Base-by-base conservation (phyloP, 768 basidiomycete genomes). In the Tricholoma terreum region DNA sequence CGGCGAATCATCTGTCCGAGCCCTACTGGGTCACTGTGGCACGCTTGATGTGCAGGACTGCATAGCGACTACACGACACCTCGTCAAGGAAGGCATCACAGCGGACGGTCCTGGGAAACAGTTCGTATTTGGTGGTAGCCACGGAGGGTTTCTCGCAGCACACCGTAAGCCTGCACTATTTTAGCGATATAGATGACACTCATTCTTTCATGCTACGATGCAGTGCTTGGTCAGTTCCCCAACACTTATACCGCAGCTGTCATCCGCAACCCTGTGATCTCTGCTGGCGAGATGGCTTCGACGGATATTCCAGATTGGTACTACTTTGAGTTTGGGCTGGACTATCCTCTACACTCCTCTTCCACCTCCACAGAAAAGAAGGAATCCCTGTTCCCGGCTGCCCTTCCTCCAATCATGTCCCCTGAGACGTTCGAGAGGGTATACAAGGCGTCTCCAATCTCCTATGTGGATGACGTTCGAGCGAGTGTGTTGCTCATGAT, bases 231-330 rank as follows among this genome's bases (percentile, higher is more conserved):
- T 0, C 82, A 82, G 57, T 79, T 77, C 61, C 87, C 88, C 0
- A 75, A 80, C 15, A 67, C 82, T 34, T 90, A 86, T 66, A 79
- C 77, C 10, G 87, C 85, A 0, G 83, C 83, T 0, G 80, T 82
- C 22, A 65, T 89, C 48, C 80, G 85, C 40, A 91, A 90, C 63
- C 87, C 89, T 0, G 89, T 90, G 54, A 84, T 84, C 38, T 83
- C 84, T 3, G 75, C 74, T 0, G 84, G 84, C 11, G 83, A 85
- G 46, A 69, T 84, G 27, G 69, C 80, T 0, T 72, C 72, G 0
- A 81, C 80, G 1, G 89, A 90, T 58, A 89, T 91, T 40, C 80
- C 85, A 7, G 88, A 90, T 63, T 90, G 88, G 88, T 79, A 77
- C 51, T 82, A 72, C 57, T 64, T 76, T 14, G 80, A 81, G 63